Conservation (phyloP, 306 rosid genomes). For the Hippophae tibetana region DNA sequence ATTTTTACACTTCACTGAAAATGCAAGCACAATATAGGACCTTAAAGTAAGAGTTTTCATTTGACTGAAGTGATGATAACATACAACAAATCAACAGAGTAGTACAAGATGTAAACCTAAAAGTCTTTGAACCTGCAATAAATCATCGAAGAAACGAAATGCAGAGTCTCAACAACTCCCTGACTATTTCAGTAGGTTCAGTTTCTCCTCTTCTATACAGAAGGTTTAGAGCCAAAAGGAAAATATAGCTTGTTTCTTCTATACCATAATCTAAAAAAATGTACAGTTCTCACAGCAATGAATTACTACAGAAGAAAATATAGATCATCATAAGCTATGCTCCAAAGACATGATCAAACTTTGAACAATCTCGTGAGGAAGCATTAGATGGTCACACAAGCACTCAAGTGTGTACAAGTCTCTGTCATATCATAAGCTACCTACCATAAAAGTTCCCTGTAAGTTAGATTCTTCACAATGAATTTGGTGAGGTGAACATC, state of each 20-base stretch:
- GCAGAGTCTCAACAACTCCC: constrained; percentile 20
- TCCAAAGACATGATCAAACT: constrained; percentile 4
- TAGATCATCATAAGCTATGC: constrained; percentile 23
- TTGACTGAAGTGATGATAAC: constrained; percentile 18
- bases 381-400: constrained; percentile 19
- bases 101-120: constrained; percentile 29
- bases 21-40: neutral
- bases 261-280: constrained; percentile 31
- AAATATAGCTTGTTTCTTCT: constrained; percentile 28
- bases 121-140: constrained; percentile 12
- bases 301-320: constrained; percentile 24
- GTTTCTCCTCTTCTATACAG: constrained; percentile 39
- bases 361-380: constrained; percentile 22
- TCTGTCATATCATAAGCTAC: constrained; percentile 15
- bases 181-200: constrained; percentile 16
- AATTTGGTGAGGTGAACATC: too few relatives aligned
- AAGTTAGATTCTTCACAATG: constrained; percentile 15
- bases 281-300: constrained; percentile 31
- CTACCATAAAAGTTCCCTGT: constrained; percentile 21
- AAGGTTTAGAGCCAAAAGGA: constrained; percentile 27
- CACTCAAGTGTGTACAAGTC: constrained; percentile 22
- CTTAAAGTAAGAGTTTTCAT: constrained; percentile 23
- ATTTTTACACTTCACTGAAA: too few relatives aligned
- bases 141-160: constrained; percentile 22
- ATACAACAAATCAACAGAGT: constrained; percentile 18